phyloP scores from a whole-genome alignment of 2,329 filamentous ascomycete species.

The Fusarium paranaense region DNA sequence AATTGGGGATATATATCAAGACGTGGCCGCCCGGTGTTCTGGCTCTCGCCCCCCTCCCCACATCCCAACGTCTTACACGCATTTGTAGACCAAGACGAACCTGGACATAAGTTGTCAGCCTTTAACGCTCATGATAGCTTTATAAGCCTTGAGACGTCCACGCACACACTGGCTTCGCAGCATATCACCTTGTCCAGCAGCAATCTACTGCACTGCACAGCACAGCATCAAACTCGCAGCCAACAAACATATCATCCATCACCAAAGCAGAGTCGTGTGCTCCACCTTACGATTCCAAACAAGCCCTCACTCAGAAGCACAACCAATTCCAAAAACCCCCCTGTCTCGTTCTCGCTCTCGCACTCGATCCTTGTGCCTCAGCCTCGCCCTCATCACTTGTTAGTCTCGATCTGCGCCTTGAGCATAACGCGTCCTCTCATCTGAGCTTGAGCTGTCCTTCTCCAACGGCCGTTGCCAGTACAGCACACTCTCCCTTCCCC shows the following conservation, averaged over 20 bases:
- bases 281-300: constrained; percentile 3
- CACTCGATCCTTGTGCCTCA: constrained; percentile 10
- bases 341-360: constrained; percentile 37
- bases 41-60: constrained; percentile 3
- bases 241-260: background rate
- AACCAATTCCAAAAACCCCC: background rate
- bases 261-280: background rate
- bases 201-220: background rate
- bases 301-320: background rate
- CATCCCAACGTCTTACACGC: constrained; percentile 27
- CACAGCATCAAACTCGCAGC: background rate
- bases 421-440: constrained; percentile 21
- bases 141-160: constrained; percentile 14
- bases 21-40: background rate
- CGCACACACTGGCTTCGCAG: background rate
- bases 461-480: constrained; percentile 8
- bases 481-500: background rate
- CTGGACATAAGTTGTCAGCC: constrained; percentile 9
- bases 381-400: constrained; percentile 15
- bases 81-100: constrained; percentile 7
- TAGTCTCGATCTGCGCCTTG: constrained; percentile 28
- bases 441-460: background rate
- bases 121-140: background rate
- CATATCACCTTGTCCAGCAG: background rate
- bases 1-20: constrained; percentile 2